A percentile compares a stretch with the other conserved stretches of the same genome.
phyloP scores from a whole-genome alignment of 2,329 filamentous ascomycete genomes.

The Colletotrichum sp. region DNA sequence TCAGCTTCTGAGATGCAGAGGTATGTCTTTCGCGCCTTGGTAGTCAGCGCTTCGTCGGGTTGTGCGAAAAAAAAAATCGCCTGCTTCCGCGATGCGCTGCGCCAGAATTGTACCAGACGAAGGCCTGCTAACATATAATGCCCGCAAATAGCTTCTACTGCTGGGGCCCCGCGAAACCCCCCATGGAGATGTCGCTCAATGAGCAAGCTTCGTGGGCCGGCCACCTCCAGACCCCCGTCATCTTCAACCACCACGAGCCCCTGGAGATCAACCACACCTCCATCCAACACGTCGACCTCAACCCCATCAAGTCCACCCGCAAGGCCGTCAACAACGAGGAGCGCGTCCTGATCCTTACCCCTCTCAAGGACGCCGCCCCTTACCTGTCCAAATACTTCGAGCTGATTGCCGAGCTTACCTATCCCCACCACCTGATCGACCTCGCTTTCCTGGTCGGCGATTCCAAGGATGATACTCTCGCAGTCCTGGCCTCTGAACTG shows the following conservation, averaged over 20 bases:
- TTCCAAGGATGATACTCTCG: slow-evolving; percentile 87
- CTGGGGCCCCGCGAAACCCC: slow-evolving; percentile 93
- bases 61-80: not conserved
- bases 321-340: slow-evolving; percentile 83
- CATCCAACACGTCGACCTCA: slow-evolving; percentile 84
- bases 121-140: not conserved
- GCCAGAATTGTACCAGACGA: not conserved
- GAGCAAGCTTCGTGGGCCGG: slow-evolving; percentile 90
- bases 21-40: slow-evolving; percentile 54
- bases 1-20: slow-evolving; percentile 90
- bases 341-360: slow-evolving; percentile 89
- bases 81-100: not conserved
- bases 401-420: slow-evolving; percentile 85
- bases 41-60: not conserved
- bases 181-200: slow-evolving; percentile 92
- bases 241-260: slow-evolving; percentile 94
- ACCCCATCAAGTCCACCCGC: slow-evolving; percentile 80
- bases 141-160: slow-evolving; percentile 82
- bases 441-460: slow-evolving; percentile 94
- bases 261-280: slow-evolving; percentile 82
- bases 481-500: slow-evolving; percentile 83
- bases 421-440: slow-evolving; percentile 95
- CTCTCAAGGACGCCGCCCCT: slow-evolving; percentile 84
- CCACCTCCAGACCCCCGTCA: slow-evolving; percentile 88
- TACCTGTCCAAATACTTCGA: slow-evolving; percentile 93